phyloP scores from a whole-genome alignment of 2,329 filamentous ascomycete genomes.

The Cladosporium sp. region DNA sequence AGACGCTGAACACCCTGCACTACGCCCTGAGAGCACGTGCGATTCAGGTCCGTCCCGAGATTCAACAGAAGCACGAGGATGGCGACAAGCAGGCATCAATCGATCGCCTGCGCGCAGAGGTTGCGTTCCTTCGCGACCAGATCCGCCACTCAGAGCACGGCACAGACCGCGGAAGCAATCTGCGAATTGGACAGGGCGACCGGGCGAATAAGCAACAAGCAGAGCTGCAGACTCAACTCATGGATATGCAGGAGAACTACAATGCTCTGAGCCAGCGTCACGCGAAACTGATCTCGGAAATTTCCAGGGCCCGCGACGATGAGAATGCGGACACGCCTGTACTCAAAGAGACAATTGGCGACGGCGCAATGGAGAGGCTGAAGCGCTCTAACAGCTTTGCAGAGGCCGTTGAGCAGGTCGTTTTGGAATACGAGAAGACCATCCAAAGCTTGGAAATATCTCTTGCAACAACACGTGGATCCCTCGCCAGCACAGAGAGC shows the following conservation, averaged over 20 bases:
- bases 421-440: slow-evolving; percentile 97
- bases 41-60: slow-evolving; percentile 95
- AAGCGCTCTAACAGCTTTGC: slow-evolving; percentile 96
- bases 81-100: slow-evolving; percentile 92
- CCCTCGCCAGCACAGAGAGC: slow-evolving; percentile 80
- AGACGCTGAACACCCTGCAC: slow-evolving; percentile 93
- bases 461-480: slow-evolving; percentile 79
- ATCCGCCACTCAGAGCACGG: slow-evolving; percentile 78
- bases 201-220: slow-evolving; percentile 65
- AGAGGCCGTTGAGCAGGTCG: slow-evolving; percentile 91
- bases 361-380: slow-evolving; percentile 78
- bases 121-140: slow-evolving; percentile 89
- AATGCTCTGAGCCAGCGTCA: slow-evolving; percentile 85
- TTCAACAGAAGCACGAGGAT: slow-evolving; percentile 85
- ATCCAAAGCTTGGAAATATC: slow-evolving; percentile 92
- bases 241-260: slow-evolving; percentile 94
- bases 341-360: slow-evolving; percentile 62
- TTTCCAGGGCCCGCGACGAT: slow-evolving; percentile 76
- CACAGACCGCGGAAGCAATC: slow-evolving; percentile 51
- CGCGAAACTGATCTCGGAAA: slow-evolving; percentile 90
- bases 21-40: slow-evolving; percentile 94
- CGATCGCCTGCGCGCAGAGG: slow-evolving; percentile 87
- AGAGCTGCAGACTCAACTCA: slow-evolving; percentile 87
- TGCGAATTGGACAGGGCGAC: slow-evolving; percentile 42
- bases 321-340: slow-evolving; percentile 52